Percentiles rank a stretch among this genome's conserved stretches.
These are phyloP conservation scores for Arthromyces matolae DNA, from an alignment of 768 basidiomycete species.

Conservation along the genomic window DNA sequence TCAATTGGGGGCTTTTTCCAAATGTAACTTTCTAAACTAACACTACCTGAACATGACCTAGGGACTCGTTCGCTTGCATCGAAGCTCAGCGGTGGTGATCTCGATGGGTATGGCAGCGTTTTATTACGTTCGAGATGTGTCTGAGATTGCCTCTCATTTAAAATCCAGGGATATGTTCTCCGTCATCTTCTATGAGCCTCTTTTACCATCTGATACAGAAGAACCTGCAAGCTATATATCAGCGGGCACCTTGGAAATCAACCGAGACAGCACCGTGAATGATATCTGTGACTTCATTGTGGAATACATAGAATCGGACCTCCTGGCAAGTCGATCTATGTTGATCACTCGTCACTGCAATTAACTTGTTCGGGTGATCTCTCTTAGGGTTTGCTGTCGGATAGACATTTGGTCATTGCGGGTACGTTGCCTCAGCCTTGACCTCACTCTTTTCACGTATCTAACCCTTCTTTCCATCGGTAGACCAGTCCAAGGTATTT, in stretches of 20 bases:
- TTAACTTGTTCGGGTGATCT: no score
- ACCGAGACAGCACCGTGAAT: slow-evolving; percentile 51
- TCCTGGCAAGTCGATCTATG: slow-evolving; percentile 47
- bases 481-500: slow-evolving; percentile 69
- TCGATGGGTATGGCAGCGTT: slow-evolving; percentile 59
- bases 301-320: slow-evolving; percentile 81
- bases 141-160: no score
- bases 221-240: slow-evolving; percentile 49
- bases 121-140: neutral
- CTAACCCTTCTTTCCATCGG: no score
- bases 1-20: slow-evolving; percentile 19
- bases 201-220: slow-evolving; percentile 52
- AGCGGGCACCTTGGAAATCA: slow-evolving; percentile 34
- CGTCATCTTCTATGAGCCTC: slow-evolving; percentile 50
- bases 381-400: slow-evolving; percentile 62
- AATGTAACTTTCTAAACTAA: neutral
- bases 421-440: slow-evolving; percentile 36
- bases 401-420: slow-evolving; percentile 66
- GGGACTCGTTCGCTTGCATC: slow-evolving; percentile 64
- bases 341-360: neutral
- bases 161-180: slow-evolving; percentile 67
- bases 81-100: slow-evolving; percentile 69
- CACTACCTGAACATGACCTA: slow-evolving; percentile 19
- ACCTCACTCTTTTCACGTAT: neutral
- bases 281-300: slow-evolving; percentile 81